Conservation (phyloP, 2,329 filamentous ascomycete species). For the Sporothrix humicola region DNA sequence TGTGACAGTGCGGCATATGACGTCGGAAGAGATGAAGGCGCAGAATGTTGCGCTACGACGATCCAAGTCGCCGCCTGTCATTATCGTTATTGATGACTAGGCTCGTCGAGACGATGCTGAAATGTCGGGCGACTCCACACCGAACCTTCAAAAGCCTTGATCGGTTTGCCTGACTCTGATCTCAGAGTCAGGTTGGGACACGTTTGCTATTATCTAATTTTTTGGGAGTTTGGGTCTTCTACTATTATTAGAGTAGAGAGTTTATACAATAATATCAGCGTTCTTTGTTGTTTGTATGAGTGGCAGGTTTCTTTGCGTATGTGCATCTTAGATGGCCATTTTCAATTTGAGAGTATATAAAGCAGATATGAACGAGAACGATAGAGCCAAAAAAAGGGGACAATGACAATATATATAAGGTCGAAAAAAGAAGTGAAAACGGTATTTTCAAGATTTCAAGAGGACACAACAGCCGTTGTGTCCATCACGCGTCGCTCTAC, state of each 20-base stretch:
- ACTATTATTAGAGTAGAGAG: not conserved
- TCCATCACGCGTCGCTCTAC: not conserved
- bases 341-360: conserved; percentile 1
- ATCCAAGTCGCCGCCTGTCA: no score
- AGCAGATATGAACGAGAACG: not conserved
- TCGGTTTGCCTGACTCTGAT: no score
- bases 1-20: no score
- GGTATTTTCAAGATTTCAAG: not conserved
- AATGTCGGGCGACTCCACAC: no score
- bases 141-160: no score
- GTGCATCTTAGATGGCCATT: not conserved
- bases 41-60: no score
- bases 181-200: no score
- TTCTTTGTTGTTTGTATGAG: not conserved
- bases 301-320: not conserved
- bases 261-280: not conserved
- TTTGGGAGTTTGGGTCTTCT: not conserved
- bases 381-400: not conserved
- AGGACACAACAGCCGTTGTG: not conserved
- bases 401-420: not conserved
- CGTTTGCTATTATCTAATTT: not conserved
- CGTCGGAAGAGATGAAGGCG: no score
- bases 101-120: no score
- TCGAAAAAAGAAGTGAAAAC: not conserved
- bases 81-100: no score